Evolutionary conservation across 257 asterid genomes (phyloP), one percentile per base, ranked within the genome.

Genomic region (Paulownia fortunei): DNA sequence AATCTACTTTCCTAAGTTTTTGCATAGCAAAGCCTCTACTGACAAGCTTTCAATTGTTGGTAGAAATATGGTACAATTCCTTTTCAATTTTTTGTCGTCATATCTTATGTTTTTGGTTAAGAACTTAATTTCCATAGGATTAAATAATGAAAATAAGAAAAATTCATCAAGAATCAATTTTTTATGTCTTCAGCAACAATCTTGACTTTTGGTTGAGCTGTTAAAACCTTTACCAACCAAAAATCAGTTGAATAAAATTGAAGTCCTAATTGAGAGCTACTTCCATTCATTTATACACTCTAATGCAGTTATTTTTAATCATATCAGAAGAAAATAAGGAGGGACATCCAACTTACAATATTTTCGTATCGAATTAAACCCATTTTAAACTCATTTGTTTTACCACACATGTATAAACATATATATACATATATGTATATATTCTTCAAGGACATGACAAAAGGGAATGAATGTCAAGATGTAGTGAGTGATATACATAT

Each of bases 201-300:
- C 52, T 72, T 63, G 67, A 71, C 7, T 66, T 11, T 37, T 11
- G 46, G 75, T 42, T 63, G 23, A 72, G 70, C 23, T 69, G 73
- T 79, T 63, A 34, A 39, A 44, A 11, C 47, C 67, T 37, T 34
- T 56, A 79, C 82, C 78, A 49, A 49, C 74, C 54, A 23, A 62
- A 36, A 59, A 8, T 51, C 55, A 63, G 61, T 30, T 2, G 30
- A 68, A 68, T 23, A 47, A 27, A 47, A 15, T 4, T 49, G 75
- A 69, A 47, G 46, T 9, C 61, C 44, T 42, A 34, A 2, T 34
- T 34, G 37, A 34, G 37, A n/a, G 37, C 37, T 34, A 34, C 37
- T 34, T 34, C 37, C 37, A 34, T 2, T 5, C 37, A 34, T 34
- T 34, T 34, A 34, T 5, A 34, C 5, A 5, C 5, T 34, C 5